Evolutionary conservation across 129 eudicot genomes (phyloP).

Genomic region (Chrysanthemum makinoi): DNA sequence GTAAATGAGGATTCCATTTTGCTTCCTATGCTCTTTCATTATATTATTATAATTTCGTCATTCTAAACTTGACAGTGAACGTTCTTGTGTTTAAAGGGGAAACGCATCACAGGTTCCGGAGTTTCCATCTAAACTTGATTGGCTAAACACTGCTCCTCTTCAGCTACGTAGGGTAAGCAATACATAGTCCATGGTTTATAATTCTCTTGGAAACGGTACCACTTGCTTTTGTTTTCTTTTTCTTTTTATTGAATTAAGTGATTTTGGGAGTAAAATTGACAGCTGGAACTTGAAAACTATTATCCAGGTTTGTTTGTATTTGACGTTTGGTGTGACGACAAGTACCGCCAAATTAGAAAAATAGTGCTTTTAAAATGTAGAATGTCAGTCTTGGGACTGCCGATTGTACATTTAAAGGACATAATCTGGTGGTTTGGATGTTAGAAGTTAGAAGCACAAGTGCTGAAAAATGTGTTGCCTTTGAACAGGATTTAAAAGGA

Average conservation of each 20-base stretch:
- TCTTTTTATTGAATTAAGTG: neutral
- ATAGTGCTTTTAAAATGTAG: neutral
- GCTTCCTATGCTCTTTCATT: neutral
- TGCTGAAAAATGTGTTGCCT: neutral
- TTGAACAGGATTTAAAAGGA: slow-evolving; percentile 87
- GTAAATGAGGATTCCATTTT: slow-evolving; percentile 30
- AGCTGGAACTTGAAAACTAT: neutral
- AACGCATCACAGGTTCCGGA: slow-evolving; percentile 72
- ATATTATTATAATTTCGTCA: slow-evolving; percentile 10
- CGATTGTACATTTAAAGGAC: neutral
- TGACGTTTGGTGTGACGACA: too few species aligned
- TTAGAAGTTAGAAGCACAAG: slow-evolving; percentile 1
- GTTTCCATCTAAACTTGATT: slow-evolving; percentile 93
- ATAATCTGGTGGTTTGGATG: neutral
- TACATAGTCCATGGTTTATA: neutral
- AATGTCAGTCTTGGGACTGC: slow-evolving; percentile 9
- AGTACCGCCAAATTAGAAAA: neutral
- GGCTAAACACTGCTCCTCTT: slow-evolving; percentile 95
- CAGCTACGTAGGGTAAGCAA: slow-evolving; percentile 78
- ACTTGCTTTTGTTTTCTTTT: neutral
- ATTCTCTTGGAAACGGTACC: slow-evolving; percentile 4
- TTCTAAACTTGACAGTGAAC: slow-evolving; percentile 13
- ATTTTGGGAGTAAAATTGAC: neutral
- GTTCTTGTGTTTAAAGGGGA: slow-evolving; percentile 42
- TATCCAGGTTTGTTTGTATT: too few species aligned